phyloP scores from a whole-genome alignment of 2,329 filamentous ascomycete species.

The Xylaria hypoxylon region DNA sequence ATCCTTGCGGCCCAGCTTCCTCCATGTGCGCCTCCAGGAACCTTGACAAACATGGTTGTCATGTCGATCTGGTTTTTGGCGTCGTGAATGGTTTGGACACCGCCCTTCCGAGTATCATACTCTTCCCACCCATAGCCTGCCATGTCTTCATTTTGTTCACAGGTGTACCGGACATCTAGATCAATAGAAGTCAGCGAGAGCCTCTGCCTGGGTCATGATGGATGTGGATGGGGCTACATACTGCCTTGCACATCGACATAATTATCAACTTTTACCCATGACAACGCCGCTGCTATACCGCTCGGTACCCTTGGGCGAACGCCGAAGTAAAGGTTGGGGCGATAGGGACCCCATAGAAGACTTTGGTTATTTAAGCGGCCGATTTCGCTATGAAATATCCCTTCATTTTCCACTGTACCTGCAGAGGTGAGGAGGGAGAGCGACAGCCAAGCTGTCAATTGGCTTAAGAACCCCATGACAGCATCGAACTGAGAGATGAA shows the following conservation, averaged over 20 bases:
- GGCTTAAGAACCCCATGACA: conserved; percentile 46
- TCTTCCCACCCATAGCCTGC: conserved; percentile 98
- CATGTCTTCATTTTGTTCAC: conserved; percentile 95
- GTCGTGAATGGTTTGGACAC: conserved; percentile 91
- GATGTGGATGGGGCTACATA: conserved; percentile 56
- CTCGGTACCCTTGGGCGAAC: conserved; percentile 84
- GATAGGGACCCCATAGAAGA: conserved; percentile 95
- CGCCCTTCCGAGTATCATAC: conserved; percentile 89
- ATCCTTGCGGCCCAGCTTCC: conserved; percentile 94
- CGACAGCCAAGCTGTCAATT: conserved; percentile 52
- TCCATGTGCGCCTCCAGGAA: conserved; percentile 84
- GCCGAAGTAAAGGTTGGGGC: conserved; percentile 94
- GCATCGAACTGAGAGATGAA: conserved; percentile 40
- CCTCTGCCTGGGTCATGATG: neutral
- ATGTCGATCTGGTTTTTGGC: conserved; percentile 88
- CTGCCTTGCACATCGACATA: conserved; percentile 80
- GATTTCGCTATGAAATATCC: conserved; percentile 61
- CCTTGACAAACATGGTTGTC: conserved; percentile 92
- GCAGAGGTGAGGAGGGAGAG: conserved; percentile 41
- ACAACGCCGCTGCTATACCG: conserved; percentile 82
- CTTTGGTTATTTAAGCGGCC: conserved; percentile 78
- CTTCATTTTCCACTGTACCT: conserved; percentile 49
- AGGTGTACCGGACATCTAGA: conserved; percentile 88
- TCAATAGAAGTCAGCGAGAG: conserved; percentile 14
- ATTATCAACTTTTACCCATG: conserved; percentile 89